phyloP scores from a whole-genome alignment of 2,329 filamentous ascomycete species.

The Curvularia verruculosa region DNA sequence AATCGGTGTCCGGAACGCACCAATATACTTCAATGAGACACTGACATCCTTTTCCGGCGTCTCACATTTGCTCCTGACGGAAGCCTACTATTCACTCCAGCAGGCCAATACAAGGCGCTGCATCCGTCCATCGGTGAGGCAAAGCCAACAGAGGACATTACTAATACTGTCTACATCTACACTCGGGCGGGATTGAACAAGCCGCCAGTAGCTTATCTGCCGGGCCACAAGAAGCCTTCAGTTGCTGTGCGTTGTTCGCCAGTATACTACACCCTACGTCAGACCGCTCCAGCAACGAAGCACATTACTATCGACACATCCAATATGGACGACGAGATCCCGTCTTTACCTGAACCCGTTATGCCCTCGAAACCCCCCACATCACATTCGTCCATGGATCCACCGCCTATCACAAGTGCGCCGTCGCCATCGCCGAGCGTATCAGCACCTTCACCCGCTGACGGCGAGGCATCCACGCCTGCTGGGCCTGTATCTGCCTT shows the following conservation, averaged over 20 bases:
- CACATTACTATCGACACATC: constrained; percentile 96
- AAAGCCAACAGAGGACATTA: constrained; percentile 82
- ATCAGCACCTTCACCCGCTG: constrained; percentile 58
- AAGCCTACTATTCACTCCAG: constrained; percentile 89
- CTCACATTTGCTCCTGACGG: constrained; percentile 95
- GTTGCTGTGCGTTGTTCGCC: constrained; percentile 95
- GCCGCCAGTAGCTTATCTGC: constrained; percentile 90
- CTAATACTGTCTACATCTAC: constrained; percentile 98
- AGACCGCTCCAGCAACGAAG: constrained; percentile 69
- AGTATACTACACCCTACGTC: constrained; percentile 80
- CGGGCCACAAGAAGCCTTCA: constrained; percentile 97
- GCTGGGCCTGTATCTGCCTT: constrained; percentile 68
- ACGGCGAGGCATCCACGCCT: constrained; percentile 59
- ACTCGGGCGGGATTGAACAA: constrained; percentile 96
- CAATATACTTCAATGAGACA: constrained; percentile 94
- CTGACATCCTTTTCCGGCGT: constrained; percentile 95
- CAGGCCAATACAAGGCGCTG: constrained; percentile 90
- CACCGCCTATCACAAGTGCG: constrained; percentile 69
- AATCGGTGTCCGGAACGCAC: constrained; percentile 73
- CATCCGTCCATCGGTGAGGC: constrained; percentile 69
- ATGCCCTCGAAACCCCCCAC: constrained; percentile 62
- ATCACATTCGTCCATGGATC: constrained; percentile 77
- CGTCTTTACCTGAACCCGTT: constrained; percentile 81
- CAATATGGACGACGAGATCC: constrained; percentile 81
- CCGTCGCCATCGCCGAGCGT: constrained; percentile 57